Evolutionary conservation across 169 alveolate genomes (phyloP).

Genomic region (Plasmodium gonderi): DNA sequence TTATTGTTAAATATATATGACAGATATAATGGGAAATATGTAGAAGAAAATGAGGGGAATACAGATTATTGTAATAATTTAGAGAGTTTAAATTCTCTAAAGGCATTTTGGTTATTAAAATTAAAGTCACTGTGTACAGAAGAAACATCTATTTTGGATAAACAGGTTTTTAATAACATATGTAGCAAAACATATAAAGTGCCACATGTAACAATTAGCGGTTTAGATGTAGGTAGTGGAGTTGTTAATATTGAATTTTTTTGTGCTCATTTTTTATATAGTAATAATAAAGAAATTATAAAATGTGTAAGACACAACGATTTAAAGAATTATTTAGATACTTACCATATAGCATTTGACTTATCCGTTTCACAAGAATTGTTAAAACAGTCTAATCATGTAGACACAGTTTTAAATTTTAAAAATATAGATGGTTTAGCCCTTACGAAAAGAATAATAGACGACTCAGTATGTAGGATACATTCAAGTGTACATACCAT

Average conservation of each 20-base stretch:
- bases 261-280: slow-evolving; percentile 74
- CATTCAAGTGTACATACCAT: slow-evolving; percentile 67
- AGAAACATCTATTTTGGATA: slow-evolving; percentile 73
- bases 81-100: slow-evolving; percentile 42
- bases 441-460: slow-evolving; percentile 32
- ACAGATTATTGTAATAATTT: slow-evolving; percentile 38
- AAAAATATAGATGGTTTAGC: slow-evolving; percentile 30
- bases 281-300: slow-evolving; percentile 55
- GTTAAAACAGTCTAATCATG: slow-evolving; percentile 42
- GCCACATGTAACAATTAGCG: slow-evolving; percentile 50
- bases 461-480: slow-evolving; percentile 65
- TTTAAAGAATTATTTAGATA: slow-evolving; percentile 56
- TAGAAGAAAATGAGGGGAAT: not conserved
- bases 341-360: slow-evolving; percentile 69
- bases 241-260: slow-evolving; percentile 50
- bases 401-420: slow-evolving; percentile 27
- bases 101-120: slow-evolving; percentile 55
- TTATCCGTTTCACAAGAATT: slow-evolving; percentile 52
- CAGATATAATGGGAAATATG: slow-evolving; percentile 23
- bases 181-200: slow-evolving; percentile 21
- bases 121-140: slow-evolving; percentile 65
- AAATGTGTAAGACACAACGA: slow-evolving; percentile 50
- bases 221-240: slow-evolving; percentile 1
- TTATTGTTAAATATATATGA: slow-evolving; percentile 35
- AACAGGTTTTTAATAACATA: slow-evolving; percentile 33